Base-by-base conservation (phyloP, 768 basidiomycete genomes). In the Mycena filopes region DNA sequence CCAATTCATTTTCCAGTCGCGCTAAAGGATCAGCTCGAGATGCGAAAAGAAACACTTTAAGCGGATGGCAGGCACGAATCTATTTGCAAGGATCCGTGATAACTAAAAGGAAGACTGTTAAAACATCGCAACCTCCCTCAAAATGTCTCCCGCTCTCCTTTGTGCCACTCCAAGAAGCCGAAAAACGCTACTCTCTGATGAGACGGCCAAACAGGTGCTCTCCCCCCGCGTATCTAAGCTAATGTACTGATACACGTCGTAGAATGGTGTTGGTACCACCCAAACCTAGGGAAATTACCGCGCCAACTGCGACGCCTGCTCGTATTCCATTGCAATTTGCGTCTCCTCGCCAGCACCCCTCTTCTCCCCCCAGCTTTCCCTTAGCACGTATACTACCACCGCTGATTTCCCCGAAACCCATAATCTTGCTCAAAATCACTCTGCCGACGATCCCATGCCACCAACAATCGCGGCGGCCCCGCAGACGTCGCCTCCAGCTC, bases 131-230 rank as follows among this genome's bases (percentile, higher is more conserved):
- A 40, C 26, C 31, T 26, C 23, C 40, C 9, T 40, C 51, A 18
- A 51, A 33, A 42, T 58, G 54, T 40, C 48, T 43, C 3, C 68
- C 68, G 0, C 31, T 69, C 15, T 36, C 60, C 26, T 69, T 69
- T 45, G 48, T 69, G 25, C 40, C 68, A 3, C 51, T 65, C 1
- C 43, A 53, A 9, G 60, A 65, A 41, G 68, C 68, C 23, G 68
- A 66, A 50, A 48, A 45, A 42, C 25, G 16, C 23, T 66, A 69
- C 43, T 48, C 55, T 26, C 23, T 63, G 46, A 61, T 57, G 56
- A 58, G 55, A 40, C 7, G 49, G 23, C 62, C 53, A 11, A 36
- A 41, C 29, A 55, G 40, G 67, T 61, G 31, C 7, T 29, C 15
- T 41, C 40, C 8, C 15, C 33, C 23, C 48, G n/a, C 55, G n/a